A percentile compares a stretch with the other conserved stretches of the same genome.
These are phyloP conservation scores for Arthrinium puccinioides DNA, from an alignment of 2,329 filamentous ascomycete species.

Conservation along the genomic window DNA sequence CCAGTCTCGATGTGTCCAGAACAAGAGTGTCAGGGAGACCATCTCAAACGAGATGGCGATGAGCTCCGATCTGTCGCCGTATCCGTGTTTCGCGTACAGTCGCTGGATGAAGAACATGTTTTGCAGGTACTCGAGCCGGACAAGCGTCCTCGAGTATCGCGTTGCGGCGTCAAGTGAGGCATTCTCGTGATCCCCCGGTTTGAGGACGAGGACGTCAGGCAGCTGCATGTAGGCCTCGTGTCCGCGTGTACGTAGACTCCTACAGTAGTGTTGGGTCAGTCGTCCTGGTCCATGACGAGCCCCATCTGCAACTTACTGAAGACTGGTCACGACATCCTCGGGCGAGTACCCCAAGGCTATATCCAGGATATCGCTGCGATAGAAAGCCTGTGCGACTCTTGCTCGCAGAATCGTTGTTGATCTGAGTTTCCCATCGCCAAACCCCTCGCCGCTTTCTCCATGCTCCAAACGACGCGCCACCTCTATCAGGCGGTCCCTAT, in stretches of 20 bases:
- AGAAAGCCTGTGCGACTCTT: constrained; percentile 34
- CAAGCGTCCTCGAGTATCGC: constrained; percentile 35
- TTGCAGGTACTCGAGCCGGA: constrained; percentile 40
- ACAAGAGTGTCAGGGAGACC: constrained; percentile 32
- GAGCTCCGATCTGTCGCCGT: constrained; percentile 24
- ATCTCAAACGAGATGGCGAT: constrained; percentile 34
- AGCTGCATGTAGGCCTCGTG: constrained; percentile 20
- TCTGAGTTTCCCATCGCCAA: constrained; percentile 27
- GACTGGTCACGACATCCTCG: constrained; percentile 25
- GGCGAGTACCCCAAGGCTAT: constrained; percentile 29
- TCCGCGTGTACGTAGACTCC: constrained; percentile 24
- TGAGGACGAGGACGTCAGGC: constrained; percentile 27
- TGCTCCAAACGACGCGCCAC: constrained; percentile 16
- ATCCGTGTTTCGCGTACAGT: constrained; percentile 35
- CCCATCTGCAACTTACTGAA: constrained; percentile 11
- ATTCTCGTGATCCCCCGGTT: constrained; percentile 25
- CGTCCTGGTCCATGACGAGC: too few relatives aligned
- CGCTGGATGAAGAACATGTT: constrained; percentile 49
- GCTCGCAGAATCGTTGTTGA: constrained; percentile 38
- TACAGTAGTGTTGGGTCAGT: too few relatives aligned
- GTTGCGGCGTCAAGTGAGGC: constrained; percentile 18
- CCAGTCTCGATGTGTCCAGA: constrained; percentile 39
- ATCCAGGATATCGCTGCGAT: constrained; percentile 51
- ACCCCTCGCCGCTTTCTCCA: not conserved
- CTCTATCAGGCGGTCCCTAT: constrained; percentile 29